Evolutionary conservation across 2,329 filamentous ascomycete genomes (phyloP).

Genomic region (Penicillium sclerotigenum): DNA sequence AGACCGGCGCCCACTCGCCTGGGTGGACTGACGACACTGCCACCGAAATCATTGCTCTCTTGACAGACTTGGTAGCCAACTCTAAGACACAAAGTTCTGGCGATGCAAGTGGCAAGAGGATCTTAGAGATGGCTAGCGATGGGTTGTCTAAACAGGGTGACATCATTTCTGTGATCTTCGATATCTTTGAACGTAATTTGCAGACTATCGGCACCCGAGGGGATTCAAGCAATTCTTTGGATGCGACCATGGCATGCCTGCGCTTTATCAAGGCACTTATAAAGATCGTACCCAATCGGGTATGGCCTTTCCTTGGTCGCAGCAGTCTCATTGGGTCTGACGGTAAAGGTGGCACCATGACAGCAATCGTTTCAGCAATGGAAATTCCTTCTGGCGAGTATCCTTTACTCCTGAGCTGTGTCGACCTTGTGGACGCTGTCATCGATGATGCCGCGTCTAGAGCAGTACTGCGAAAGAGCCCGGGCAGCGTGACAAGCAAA

Average conservation of each 20-base stretch:
- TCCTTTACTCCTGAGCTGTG: conserved; percentile 70
- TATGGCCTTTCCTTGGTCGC: conserved; percentile 85
- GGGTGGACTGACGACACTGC: conserved; percentile 60
- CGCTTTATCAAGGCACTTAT: conserved; percentile 75
- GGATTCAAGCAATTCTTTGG: conserved; percentile 60
- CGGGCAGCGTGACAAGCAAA: conserved; percentile 30
- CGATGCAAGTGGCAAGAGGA: conserved; percentile 39
- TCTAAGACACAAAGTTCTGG: conserved; percentile 33
- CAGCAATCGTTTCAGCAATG: conserved; percentile 73
- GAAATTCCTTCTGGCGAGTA: conserved; percentile 76
- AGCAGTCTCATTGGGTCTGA: conserved; percentile 76
- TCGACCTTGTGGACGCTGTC: conserved; percentile 70
- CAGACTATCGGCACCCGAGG: conserved; percentile 55
- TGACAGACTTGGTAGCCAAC: conserved; percentile 66
- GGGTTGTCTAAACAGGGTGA: conserved; percentile 55
- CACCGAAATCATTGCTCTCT: conserved; percentile 69
- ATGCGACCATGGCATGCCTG: conserved; percentile 70
- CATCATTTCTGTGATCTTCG: conserved; percentile 75
- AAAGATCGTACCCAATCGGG: conserved; percentile 69
- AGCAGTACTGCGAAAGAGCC: conserved; percentile 46
- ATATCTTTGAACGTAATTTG: conserved; percentile 72
- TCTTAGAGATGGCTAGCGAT: conserved; percentile 52
- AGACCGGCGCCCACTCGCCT: conserved; percentile 50
- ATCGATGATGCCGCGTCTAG: conserved; percentile 68
- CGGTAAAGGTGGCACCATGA: conserved; percentile 71